These are phyloP conservation scores for Brassica hybrid DNA, from an alignment of 441 rosid genomes.

Conservation along the genomic window DNA sequence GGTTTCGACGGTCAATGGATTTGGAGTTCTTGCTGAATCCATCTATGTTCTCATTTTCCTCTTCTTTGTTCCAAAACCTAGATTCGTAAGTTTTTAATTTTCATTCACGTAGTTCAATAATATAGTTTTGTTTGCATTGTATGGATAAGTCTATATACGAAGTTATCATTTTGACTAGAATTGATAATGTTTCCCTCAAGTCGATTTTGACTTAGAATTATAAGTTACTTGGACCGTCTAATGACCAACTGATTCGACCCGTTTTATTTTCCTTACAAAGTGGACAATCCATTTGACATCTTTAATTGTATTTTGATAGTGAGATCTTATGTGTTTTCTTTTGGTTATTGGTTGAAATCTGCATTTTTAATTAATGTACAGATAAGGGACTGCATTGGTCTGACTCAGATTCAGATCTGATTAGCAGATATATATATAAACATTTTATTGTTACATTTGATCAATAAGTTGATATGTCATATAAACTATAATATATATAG, in stretches of 20 bases:
- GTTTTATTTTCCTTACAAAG: too few relatives aligned
- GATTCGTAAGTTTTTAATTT: constrained; percentile 45
- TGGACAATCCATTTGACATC: too few relatives aligned
- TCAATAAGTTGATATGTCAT: background rate
- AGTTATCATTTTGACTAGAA: background rate
- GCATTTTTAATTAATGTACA: constrained; percentile 17
- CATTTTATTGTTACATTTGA: background rate
- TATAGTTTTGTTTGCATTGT: background rate
- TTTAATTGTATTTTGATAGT: too few relatives aligned
- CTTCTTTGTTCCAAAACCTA: constrained; percentile 54
- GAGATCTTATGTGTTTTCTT: background rate
- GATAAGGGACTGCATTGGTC: constrained; percentile 10
- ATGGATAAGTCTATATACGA: background rate
- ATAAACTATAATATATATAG: background rate
- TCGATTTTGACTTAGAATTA: background rate
- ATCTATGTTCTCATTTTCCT: constrained; percentile 60
- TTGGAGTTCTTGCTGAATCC: constrained; percentile 65
- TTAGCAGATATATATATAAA: constrained; percentile 8
- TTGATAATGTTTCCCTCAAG: background rate
- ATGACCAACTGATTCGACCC: background rate
- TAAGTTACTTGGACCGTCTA: background rate
- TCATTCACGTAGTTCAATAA: background rate
- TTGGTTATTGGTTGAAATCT: background rate
- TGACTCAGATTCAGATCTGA: constrained; percentile 42
- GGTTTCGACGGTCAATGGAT: constrained; percentile 76